Evolutionary conservation across 306 rosid species (phyloP).

Genomic region (Fagus crenata): DNA sequence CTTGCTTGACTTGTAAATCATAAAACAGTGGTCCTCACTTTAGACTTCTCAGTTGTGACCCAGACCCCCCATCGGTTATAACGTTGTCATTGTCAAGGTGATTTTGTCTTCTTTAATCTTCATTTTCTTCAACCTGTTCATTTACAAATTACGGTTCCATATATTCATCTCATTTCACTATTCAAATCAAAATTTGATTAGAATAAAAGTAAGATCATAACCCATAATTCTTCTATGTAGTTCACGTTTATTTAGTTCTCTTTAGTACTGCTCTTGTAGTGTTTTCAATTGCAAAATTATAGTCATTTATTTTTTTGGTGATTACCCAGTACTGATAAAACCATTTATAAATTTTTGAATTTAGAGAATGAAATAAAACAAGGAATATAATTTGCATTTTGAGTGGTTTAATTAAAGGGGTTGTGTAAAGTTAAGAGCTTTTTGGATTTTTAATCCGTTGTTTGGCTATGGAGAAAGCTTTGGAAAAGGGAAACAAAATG

Average conservation of each 20-base stretch:
- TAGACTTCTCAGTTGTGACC: neutral
- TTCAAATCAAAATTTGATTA: no score
- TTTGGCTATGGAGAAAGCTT: neutral
- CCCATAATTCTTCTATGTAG: neutral
- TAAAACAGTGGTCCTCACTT: neutral
- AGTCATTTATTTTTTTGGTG: neutral
- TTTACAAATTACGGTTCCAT: conserved; percentile 8
- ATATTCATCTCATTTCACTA: no score
- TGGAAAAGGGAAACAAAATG: neutral
- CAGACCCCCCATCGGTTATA: neutral
- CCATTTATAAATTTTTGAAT: neutral
- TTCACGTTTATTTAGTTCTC: neutral
- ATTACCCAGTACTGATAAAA: neutral
- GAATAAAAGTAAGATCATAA: no score
- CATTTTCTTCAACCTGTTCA: neutral
- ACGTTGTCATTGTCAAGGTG: conserved; percentile 27
- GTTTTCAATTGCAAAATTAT: neutral
- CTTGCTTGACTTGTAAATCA: neutral
- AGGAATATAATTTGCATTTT: neutral
- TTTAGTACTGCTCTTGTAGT: neutral
- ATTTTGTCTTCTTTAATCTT: conserved; percentile 7
- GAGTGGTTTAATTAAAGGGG: neutral
- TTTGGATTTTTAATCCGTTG: neutral
- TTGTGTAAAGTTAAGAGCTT: neutral
- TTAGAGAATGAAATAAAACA: neutral